Conservation (phyloP, 345 rosid species). For the Corchorus capsularis region DNA sequence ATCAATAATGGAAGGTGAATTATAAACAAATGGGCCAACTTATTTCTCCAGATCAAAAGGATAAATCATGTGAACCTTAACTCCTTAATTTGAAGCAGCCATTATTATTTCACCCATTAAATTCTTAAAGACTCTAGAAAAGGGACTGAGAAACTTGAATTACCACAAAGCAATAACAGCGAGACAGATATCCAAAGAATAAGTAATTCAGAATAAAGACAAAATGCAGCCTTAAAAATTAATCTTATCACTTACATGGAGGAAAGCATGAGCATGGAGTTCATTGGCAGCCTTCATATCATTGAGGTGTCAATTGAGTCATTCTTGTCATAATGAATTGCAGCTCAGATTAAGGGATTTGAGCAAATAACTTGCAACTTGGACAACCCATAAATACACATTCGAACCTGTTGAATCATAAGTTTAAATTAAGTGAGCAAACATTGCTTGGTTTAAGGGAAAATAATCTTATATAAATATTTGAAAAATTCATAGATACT, state of each 20-base stretch:
- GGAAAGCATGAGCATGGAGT: too few species aligned
- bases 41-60: slow-evolving; percentile 31
- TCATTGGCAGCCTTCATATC: too few species aligned
- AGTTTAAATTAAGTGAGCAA: too few species aligned
- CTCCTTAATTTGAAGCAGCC: slow-evolving; percentile 43
- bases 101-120: slow-evolving; percentile 61
- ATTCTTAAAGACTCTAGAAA: slow-evolving; percentile 18
- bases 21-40: slow-evolving; percentile 27
- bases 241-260: not conserved
- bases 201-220: slow-evolving; percentile 33
- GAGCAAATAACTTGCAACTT: too few species aligned
- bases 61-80: slow-evolving; percentile 53
- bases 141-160: slow-evolving; percentile 23
- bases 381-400: too few species aligned
- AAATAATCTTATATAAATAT: too few species aligned
- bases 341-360: too few species aligned
- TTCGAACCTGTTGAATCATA: too few species aligned
- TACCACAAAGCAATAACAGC: slow-evolving; percentile 27
- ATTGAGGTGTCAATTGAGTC: too few species aligned
- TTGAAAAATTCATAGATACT: too few species aligned
- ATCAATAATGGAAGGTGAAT: slow-evolving; percentile 21
- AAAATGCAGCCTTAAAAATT: slow-evolving; percentile 25
- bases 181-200: slow-evolving; percentile 21
- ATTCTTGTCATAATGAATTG: too few species aligned
- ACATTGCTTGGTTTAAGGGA: too few species aligned